Conservation (phyloP, 352 stramenopile genomes). For the Phytophthora crassamura region DNA sequence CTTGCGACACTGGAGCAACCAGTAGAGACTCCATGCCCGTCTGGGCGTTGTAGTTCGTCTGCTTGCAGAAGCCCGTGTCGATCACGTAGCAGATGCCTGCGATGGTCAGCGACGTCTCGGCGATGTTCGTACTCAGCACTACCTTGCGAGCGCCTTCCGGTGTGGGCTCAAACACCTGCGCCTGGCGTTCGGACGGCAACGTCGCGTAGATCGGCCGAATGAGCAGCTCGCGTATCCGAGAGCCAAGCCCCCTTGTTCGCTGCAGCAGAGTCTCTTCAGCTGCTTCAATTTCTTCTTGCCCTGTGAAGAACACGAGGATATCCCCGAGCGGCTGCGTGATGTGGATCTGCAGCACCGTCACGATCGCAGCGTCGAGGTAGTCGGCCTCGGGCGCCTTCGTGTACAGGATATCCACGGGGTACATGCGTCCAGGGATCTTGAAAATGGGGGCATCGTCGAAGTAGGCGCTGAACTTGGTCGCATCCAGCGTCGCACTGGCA, state of each 20-base stretch:
- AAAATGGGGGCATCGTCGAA: conserved; percentile 99
- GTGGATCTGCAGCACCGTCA: conserved; percentile 99
- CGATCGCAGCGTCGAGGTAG: conserved; percentile 98
- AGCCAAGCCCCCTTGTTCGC: conserved; percentile 94
- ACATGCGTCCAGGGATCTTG: conserved; percentile 98
- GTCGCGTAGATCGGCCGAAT: conserved; percentile 99
- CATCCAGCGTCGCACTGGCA: conserved; percentile 96
- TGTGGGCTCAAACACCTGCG: conserved; percentile 99
- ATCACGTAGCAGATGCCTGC: conserved; percentile 99
- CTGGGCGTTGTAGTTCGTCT: conserved; percentile 99
- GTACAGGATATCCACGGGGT: conserved; percentile 97
- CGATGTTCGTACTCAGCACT: conserved; percentile 99
- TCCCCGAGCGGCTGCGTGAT: conserved; percentile 98
- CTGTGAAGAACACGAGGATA: conserved; percentile 99
- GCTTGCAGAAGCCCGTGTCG: conserved; percentile 99
- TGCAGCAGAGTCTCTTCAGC: conserved; percentile 96
- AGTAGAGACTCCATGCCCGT: conserved; percentile 99
- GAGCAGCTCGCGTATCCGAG: conserved; percentile 97
- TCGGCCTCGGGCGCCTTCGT: conserved; percentile 98
- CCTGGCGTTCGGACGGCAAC: conserved; percentile 97
- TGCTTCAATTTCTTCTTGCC: conserved; percentile 99
- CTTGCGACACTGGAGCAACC: conserved; percentile 97
- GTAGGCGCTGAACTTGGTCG: conserved; percentile 99
- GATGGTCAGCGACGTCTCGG: conserved; percentile 99
- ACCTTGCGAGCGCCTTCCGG: conserved; percentile 97